Base-by-base conservation (phyloP, 2,329 filamentous ascomycete species). In the Diaporthe sp. region DNA sequence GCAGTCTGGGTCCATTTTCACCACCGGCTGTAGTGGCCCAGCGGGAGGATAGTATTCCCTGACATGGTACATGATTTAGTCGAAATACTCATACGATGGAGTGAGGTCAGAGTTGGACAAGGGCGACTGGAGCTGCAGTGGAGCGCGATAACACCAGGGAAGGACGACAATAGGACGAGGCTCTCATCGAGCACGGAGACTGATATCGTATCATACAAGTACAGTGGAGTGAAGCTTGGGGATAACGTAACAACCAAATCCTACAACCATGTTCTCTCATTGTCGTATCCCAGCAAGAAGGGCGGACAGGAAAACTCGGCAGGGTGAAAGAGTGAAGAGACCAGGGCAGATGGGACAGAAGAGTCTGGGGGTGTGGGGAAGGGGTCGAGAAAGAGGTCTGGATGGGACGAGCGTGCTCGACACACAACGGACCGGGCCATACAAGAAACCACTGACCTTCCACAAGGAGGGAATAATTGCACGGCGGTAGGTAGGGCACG, bases 1-100 rank as follows among this genome's bases (percentile, higher is more conserved):
- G 82, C 92, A 93, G 83, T 93, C 90, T 56, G 91, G 91, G 79
- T 93, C 91, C 90, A 93, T 92, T 82, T 87, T 91, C 82, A 85
- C 84, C 89, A 80, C 82, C 77, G 85, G 86, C 86, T 87, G 90
- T 90, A 76, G 70, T 79, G 73, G 81, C 78, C 82, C 80, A n/a
- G 63, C 74, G 47, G 59, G 55, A 53, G 71, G 70, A 73, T 74
- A 74, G 72, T 73, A 51, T n/a, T 50, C 61, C 61, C 74, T 75
- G 72, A 70, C 37, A 56, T 68, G 68, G 74, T 69, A 77, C 76
- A 74, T 73, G 74, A 19, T 75, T 76, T 65, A 73, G 73, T 61
- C 65, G 47, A 78, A 76, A 77, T 77, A 78, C 79, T 79, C 78
- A 79, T 75, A 73, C 74, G 77, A 77, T 79, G 79, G 76, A 76